Percentiles rank a stretch among this genome's conserved stretches.
These are phyloP conservation scores for Imleria badia DNA, from an alignment of 768 basidiomycete species.

Conservation along the genomic window DNA sequence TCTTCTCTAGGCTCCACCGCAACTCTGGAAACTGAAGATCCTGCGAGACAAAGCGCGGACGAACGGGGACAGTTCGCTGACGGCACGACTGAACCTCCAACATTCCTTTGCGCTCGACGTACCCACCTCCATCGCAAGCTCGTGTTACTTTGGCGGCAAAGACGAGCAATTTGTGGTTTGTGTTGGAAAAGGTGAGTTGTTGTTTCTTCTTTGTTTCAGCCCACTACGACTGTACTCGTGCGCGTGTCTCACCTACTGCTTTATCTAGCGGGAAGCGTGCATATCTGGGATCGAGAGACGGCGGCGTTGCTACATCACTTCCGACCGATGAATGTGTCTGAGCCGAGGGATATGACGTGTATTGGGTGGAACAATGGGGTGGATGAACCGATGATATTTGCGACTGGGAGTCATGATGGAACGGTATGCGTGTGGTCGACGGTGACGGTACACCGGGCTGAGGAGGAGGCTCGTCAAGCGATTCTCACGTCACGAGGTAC, in stretches of 20 bases:
- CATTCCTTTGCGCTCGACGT: conserved; percentile 69
- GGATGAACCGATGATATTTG: conserved; percentile 50
- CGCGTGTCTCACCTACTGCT: no score
- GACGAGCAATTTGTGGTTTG: conserved; percentile 79
- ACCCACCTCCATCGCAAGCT: conserved; percentile 70
- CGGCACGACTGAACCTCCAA: conserved; percentile 37
- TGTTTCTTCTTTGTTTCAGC: background rate
- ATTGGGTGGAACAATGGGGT: conserved; percentile 77
- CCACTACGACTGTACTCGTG: no score
- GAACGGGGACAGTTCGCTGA: conserved; percentile 18
- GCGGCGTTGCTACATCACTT: conserved; percentile 69
- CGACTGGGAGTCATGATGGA: conserved; percentile 76
- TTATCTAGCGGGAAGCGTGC: conserved; percentile 70
- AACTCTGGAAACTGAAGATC: conserved; percentile 70
- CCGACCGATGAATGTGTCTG: conserved; percentile 49
- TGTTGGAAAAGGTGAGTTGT: conserved; percentile 63
- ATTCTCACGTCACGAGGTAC: conserved; percentile 33
- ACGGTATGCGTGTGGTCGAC: conserved; percentile 72
- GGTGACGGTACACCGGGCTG: conserved; percentile 8
- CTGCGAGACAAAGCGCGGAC: conserved; percentile 49
- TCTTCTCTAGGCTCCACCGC: conserved; percentile 60
- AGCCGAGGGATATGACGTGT: conserved; percentile 66
- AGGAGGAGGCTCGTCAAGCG: conserved; percentile 20
- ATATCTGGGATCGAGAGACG: conserved; percentile 84
- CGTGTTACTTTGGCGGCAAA: conserved; percentile 77